phyloP scores from a whole-genome alignment of 192 early-diverging fungal species.

The Coemansia javaensis region DNA sequence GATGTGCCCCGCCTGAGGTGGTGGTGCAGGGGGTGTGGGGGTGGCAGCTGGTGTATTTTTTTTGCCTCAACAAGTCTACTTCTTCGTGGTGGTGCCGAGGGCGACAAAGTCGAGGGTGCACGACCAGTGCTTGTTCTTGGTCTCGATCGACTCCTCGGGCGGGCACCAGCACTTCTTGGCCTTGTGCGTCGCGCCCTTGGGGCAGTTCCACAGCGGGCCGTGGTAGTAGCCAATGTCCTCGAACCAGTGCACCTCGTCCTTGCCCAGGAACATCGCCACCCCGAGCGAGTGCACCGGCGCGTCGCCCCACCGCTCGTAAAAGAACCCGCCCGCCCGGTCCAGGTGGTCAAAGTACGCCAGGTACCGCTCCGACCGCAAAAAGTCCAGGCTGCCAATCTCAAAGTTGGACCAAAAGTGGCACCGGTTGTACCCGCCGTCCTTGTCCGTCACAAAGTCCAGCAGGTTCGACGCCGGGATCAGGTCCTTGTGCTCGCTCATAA shows the following conservation, averaged over 20 bases:
- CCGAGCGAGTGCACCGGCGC: slow-evolving; percentile 66
- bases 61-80: too few relatives aligned
- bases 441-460: slow-evolving; percentile 56
- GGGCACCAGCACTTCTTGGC: slow-evolving; percentile 44
- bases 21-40: too few relatives aligned
- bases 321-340: slow-evolving; percentile 64
- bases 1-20: too few relatives aligned
- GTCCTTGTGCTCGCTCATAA: slow-evolving; percentile 52
- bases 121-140: slow-evolving; percentile 33
- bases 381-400: slow-evolving; percentile 64
- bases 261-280: slow-evolving; percentile 54
- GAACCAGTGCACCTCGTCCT: slow-evolving; percentile 59
- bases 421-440: slow-evolving; percentile 54
- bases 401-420: slow-evolving; percentile 77
- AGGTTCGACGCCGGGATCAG: slow-evolving; percentile 53
- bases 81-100: slow-evolving; percentile 8
- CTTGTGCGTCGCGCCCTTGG: slow-evolving; percentile 23
- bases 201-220: slow-evolving; percentile 33
- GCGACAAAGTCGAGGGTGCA: slow-evolving; percentile 42
- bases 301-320: too few relatives aligned
- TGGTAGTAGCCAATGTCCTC: slow-evolving; percentile 64
- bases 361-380: slow-evolving; percentile 56
- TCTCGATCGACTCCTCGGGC: slow-evolving; percentile 32
- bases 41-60: too few relatives aligned
- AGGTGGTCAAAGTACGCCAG: slow-evolving; percentile 62